A percentile compares a stretch with the other conserved stretches of the same genome.
phyloP scores from a whole-genome alignment of 768 basidiomycete genomes.

The Aureoboletus auriporus region DNA sequence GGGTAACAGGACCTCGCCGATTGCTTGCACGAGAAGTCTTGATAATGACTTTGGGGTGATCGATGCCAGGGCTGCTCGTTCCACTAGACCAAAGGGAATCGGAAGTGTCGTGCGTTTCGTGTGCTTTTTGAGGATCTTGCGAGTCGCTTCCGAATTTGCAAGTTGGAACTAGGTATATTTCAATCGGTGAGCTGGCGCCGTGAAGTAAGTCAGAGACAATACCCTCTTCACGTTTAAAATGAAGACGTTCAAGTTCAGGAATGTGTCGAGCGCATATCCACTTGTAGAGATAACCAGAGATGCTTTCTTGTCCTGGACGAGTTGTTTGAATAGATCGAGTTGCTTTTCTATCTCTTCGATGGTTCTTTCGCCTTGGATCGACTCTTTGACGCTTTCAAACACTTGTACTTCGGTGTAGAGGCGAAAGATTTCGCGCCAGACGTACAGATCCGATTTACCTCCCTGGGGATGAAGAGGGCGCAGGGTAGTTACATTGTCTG shows the following conservation, averaged over 20 bases:
- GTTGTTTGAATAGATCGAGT: slow-evolving; percentile 58
- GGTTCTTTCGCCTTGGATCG: slow-evolving; percentile 60
- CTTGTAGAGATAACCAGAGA: slow-evolving; percentile 58
- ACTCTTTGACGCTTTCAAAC: slow-evolving; percentile 71
- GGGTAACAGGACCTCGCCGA: slow-evolving; percentile 79
- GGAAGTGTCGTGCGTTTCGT: slow-evolving; percentile 85
- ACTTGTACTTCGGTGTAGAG: slow-evolving; percentile 83
- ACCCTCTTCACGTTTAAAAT: slow-evolving; percentile 83
- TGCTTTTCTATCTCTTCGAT: slow-evolving; percentile 68
- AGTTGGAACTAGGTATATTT: slow-evolving; percentile 55
- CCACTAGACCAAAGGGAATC: slow-evolving; percentile 37
- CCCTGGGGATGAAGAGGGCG: slow-evolving; percentile 31
- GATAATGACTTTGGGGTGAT: slow-evolving; percentile 42
- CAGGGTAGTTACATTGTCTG: slow-evolving; percentile 27
- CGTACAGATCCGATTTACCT: slow-evolving; percentile 61
- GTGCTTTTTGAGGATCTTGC: slow-evolving; percentile 94
- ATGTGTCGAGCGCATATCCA: slow-evolving; percentile 57
- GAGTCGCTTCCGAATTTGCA: slow-evolving; percentile 84
- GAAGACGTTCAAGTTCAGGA: slow-evolving; percentile 72
- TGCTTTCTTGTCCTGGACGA: slow-evolving; percentile 46
- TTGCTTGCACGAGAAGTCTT: slow-evolving; percentile 70
- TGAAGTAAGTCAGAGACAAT: not conserved
- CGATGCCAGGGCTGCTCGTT: slow-evolving; percentile 17
- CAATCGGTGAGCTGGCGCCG: not conserved
- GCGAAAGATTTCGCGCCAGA: slow-evolving; percentile 88